Conservation (phyloP, 2,329 filamentous ascomycete species). For the Aureobasidium sp. region DNA sequence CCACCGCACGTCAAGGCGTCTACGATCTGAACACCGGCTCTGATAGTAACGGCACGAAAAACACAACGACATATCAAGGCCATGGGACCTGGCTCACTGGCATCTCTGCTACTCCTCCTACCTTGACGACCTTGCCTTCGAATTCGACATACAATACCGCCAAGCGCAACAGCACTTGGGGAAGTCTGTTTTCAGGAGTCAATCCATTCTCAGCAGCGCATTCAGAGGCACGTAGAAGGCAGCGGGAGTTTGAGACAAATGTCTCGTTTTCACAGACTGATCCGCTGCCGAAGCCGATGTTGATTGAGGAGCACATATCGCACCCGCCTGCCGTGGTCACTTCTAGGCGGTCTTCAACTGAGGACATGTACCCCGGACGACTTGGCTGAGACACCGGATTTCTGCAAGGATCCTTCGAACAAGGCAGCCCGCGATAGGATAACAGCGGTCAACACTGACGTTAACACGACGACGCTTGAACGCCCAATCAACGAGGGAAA, state of each 20-base stretch:
- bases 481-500: too few relatives aligned
- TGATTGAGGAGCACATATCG: not conserved
- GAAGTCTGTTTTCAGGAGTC: not conserved
- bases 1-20: slow-evolving; percentile 17
- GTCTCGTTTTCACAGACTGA: slow-evolving; percentile 1
- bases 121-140: not conserved
- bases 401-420: too few relatives aligned
- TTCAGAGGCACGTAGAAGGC: not conserved
- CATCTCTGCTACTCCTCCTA: not conserved
- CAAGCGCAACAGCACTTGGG: not conserved
- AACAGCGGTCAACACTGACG: too few relatives aligned
- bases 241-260: not conserved
- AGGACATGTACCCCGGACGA: slow-evolving; percentile 3
- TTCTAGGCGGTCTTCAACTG: not conserved
- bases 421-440: too few relatives aligned
- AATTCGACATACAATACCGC: slow-evolving; percentile 1
- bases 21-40: not conserved
- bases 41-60: not conserved
- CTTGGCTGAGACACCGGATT: not conserved
- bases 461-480: too few relatives aligned
- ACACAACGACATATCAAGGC: not conserved
- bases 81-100: not conserved
- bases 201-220: not conserved
- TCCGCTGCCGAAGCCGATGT: slow-evolving; percentile 4
- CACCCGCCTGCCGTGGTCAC: not conserved